phyloP scores from a whole-genome alignment of 2,329 filamentous ascomycete genomes.

The Thelonectria rubi region DNA sequence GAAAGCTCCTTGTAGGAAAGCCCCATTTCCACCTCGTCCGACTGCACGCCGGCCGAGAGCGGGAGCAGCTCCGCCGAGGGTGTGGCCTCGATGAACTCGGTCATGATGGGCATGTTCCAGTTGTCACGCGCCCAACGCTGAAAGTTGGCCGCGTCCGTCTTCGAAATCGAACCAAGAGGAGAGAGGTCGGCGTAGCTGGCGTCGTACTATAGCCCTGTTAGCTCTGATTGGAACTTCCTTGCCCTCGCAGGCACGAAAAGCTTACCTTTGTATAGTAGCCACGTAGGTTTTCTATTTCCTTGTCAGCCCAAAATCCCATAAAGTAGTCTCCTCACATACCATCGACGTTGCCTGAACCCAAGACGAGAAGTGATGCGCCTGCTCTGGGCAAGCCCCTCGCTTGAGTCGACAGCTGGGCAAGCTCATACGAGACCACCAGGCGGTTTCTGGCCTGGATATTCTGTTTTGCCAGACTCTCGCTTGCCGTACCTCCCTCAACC shows the following conservation, averaged over 20 bases:
- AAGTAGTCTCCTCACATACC: neutral
- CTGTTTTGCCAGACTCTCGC: conserved; percentile 61
- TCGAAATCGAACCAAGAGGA: conserved; percentile 63
- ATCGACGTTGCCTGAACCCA: conserved; percentile 38
- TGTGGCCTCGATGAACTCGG: conserved; percentile 68
- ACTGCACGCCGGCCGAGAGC: conserved; percentile 51
- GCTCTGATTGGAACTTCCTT: neutral
- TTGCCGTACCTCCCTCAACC: conserved; percentile 64
- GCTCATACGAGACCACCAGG: conserved; percentile 14
- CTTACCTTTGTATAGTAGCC: conserved; percentile 66
- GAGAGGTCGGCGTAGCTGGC: conserved; percentile 64
- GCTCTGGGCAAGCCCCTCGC: conserved; percentile 31
- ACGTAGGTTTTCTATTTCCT: conserved; percentile 38
- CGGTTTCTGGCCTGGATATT: conserved; percentile 8
- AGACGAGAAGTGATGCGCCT: conserved; percentile 34
- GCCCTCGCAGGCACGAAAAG: neutral
- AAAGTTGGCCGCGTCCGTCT: conserved; percentile 73
- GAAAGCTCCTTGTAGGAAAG: conserved; percentile 54
- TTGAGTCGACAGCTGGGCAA: conserved; percentile 50
- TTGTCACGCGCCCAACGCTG: conserved; percentile 64
- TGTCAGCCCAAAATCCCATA: neutral
- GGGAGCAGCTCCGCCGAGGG: conserved; percentile 63
- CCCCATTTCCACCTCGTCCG: conserved; percentile 53
- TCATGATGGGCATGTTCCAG: conserved; percentile 70
- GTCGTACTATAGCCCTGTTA: conserved; percentile 49